Base-by-base conservation (phyloP, 1,284 basidiomycete species). In the Golubevia sp. region DNA sequence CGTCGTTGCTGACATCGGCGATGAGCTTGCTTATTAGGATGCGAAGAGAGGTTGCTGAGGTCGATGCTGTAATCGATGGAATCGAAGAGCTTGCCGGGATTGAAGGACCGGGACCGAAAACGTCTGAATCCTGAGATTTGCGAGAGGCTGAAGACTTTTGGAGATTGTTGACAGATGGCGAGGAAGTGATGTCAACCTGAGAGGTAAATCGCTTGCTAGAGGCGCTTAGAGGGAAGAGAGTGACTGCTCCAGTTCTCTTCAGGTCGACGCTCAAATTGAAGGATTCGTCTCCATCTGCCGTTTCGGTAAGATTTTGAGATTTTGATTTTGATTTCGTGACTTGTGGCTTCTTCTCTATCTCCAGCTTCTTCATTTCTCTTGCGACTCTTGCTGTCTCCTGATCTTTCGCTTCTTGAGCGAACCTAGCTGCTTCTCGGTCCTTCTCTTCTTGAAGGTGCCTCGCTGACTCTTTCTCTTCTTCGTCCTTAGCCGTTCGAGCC, bases 351-450 rank as follows among this genome's bases (percentile, higher is more conserved):
- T n/a, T n/a, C 11, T 21, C 48, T 25, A 56, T 51, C 34, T 71
- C 66, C 61, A 64, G 64, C 61, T 73, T 71, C 54, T 58, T 24
- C 56, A 64, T 61, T 23, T 82, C 83, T 52, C 85, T 80, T 61
- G 76, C 82, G 52, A 82, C 60, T 21, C 58, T n/a, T 34, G 25
- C 58, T 13, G 55, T 63, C 52, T 71, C 71, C 66, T 84, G 26
- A 24, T 54, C 83, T 58, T 73, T 65, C 49, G 70, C 74, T 55
- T 62, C 58, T 25, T 59, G 52, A 23, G 67, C 55, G 49, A 58
- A 38, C 26, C 64, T 56, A 48, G 65, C 69, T 30, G 55, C 61
- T 24, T 67, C 66, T 13, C 66, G 58, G 27, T 61, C 63, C 27
- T 56, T 59, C 5, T 67, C 71, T 27, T 63, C 73, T 38, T 67